A percentile compares a stretch with the other conserved stretches of the same genome.
These are phyloP conservation scores for Metarhizium rileyi DNA, from an alignment of 2,329 filamentous ascomycete genomes.

Conservation along the genomic window DNA sequence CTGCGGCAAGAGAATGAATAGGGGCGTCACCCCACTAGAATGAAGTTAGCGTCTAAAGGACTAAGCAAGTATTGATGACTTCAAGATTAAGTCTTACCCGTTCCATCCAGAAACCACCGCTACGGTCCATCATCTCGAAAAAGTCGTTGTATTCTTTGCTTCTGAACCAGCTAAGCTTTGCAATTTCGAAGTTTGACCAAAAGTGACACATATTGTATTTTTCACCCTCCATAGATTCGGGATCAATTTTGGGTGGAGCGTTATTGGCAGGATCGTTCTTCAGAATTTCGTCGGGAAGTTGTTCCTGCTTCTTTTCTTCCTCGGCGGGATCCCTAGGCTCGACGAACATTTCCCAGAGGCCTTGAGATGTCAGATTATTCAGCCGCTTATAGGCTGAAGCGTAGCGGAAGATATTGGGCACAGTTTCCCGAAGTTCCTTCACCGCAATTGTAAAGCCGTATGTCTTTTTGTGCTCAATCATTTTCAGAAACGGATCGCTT, in stretches of 20 bases:
- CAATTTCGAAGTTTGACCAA: conserved; percentile 99
- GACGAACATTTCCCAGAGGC: conserved; percentile 97
- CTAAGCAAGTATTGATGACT: neutral
- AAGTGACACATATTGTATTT: conserved; percentile 99
- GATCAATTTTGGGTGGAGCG: conserved; percentile 70
- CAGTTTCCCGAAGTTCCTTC: conserved; percentile 94
- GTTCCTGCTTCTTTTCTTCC: conserved; percentile 52
- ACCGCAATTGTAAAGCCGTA: conserved; percentile 99
- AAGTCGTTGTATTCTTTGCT: conserved; percentile 97
- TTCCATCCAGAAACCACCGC: conserved; percentile 99
- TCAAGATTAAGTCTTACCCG: conserved; percentile 45
- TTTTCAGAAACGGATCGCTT: conserved; percentile 80
- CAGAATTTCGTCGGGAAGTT: conserved; percentile 72
- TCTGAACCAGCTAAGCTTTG: conserved; percentile 86
- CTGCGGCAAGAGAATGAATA: conserved; percentile 93
- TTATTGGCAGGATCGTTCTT: conserved; percentile 63
- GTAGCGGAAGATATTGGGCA: conserved; percentile 97
- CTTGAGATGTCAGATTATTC: conserved; percentile 83
- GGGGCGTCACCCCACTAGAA: conserved; percentile 92
- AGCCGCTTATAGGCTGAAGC: conserved; percentile 94
- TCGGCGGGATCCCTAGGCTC: conserved; percentile 61
- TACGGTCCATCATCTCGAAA: conserved; percentile 97
- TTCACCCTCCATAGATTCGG: conserved; percentile 92
- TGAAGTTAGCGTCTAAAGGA: conserved; percentile 14
- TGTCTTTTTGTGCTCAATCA: conserved; percentile 91